Conservation (phyloP, 2,329 filamentous ascomycete genomes). For the Colletotrichum graminicola region DNA sequence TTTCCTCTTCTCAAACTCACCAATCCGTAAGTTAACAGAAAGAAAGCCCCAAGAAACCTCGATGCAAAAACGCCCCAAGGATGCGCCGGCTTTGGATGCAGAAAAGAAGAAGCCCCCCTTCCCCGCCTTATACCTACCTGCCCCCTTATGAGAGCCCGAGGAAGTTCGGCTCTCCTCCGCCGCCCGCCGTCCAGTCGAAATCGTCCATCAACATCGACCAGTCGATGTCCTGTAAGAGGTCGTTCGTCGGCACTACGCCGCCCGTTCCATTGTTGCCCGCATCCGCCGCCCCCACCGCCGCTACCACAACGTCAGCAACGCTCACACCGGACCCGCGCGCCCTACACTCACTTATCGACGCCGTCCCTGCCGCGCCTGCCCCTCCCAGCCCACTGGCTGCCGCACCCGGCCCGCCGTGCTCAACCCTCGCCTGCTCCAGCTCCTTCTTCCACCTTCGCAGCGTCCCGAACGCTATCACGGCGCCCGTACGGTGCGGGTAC, state of each 20-base stretch:
- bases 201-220: constrained; percentile 65
- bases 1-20: not conserved
- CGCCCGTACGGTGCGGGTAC: constrained; percentile 61
- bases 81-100: not conserved
- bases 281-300: constrained; percentile 29
- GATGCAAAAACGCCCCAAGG: not conserved
- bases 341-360: constrained; percentile 36
- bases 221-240: constrained; percentile 60
- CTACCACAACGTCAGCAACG: constrained; percentile 37
- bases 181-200: constrained; percentile 57
- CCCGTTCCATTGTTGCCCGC: not conserved
- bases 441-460: constrained; percentile 60
- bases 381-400: not conserved
- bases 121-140: not conserved
- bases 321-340: constrained; percentile 22
- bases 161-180: constrained; percentile 37
- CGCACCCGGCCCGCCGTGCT: not conserved
- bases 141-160: constrained; percentile 33
- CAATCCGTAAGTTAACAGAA: not conserved
- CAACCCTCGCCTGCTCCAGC: constrained; percentile 51
- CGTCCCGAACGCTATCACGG: constrained; percentile 64
- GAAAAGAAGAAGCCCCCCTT: not conserved
- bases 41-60: not conserved
- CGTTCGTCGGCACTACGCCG: constrained; percentile 40
- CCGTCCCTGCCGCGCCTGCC: constrained; percentile 32